Evolutionary conservation across 345 rosid genomes (phyloP).

Genomic region (Fremontodendron californicum): DNA sequence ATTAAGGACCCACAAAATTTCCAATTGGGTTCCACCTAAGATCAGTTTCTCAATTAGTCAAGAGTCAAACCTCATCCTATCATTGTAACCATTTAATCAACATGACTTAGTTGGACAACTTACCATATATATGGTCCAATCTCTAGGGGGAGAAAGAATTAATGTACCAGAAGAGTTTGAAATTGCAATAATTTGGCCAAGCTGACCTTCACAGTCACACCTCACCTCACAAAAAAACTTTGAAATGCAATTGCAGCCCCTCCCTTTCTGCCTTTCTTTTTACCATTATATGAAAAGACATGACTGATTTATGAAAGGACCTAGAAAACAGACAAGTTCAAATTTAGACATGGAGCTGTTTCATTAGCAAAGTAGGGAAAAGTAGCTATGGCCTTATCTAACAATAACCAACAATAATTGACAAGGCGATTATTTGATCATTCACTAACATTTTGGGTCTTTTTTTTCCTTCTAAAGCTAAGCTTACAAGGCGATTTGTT

Average conservation of each 20-base stretch:
- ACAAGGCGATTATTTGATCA: not conserved
- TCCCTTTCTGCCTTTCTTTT: not conserved
- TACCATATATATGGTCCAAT: not conserved
- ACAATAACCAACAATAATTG: not conserved
- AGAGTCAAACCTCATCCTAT: slow-evolving; percentile 33
- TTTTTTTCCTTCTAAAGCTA: not conserved
- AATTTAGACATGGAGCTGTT: not conserved
- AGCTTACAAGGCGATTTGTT: not conserved
- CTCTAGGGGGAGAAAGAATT: not conserved
- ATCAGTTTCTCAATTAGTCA: slow-evolving; percentile 19
- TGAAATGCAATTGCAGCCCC: not conserved
- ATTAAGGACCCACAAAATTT: not conserved
- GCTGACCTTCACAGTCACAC: not conserved
- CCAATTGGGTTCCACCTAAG: slow-evolving; percentile 41
- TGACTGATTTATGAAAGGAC: slow-evolving; percentile 1
- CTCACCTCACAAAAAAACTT: not conserved
- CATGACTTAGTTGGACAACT: slow-evolving; percentile 13
- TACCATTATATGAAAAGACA: slow-evolving; percentile 8
- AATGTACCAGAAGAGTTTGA: not conserved
- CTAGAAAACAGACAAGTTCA: not conserved
- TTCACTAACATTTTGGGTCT: not conserved
- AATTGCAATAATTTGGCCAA: slow-evolving; percentile 1
- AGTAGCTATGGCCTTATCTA: not conserved
- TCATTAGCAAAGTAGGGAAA: not conserved
- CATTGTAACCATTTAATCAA: slow-evolving; percentile 28